phyloP scores from a whole-genome alignment of 2,329 filamentous ascomycete species.

The Trichoderma pleuroti region DNA sequence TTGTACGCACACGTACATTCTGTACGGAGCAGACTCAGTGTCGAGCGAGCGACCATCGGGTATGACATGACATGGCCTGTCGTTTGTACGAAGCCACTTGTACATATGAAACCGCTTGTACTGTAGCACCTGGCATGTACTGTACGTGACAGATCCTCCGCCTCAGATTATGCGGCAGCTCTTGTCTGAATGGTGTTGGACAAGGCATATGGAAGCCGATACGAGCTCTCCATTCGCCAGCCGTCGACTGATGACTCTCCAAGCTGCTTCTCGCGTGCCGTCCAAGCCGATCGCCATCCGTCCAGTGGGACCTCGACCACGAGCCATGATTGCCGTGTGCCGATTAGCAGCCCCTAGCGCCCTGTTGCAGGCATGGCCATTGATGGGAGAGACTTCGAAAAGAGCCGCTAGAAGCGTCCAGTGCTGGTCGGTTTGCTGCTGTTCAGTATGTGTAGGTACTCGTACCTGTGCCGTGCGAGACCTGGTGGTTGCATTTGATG shows the following conservation, averaged over 20 bases:
- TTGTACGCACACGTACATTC: no score
- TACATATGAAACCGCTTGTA: background rate
- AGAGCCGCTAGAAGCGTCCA: slow-evolving; percentile 8
- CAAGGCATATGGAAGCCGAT: background rate
- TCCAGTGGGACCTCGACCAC: background rate
- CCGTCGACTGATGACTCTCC: background rate
- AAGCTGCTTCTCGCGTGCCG: slow-evolving; percentile 9
- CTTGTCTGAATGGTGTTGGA: background rate
- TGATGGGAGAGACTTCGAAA: background rate
- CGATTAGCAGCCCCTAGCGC: slow-evolving; percentile 6
- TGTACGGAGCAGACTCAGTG: background rate
- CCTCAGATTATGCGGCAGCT: background rate
- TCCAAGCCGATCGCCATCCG: slow-evolving; percentile 18
- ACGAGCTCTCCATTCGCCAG: background rate
- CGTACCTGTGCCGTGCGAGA: no score
- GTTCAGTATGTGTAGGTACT: background rate
- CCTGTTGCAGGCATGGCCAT: background rate
- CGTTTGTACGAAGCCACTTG: background rate
- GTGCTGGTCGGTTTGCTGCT: background rate
- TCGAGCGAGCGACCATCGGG: background rate
- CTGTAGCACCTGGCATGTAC: background rate
- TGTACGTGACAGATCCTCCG: background rate
- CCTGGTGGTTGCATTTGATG: background rate
- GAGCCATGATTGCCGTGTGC: slow-evolving; percentile 16
- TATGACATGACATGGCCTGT: background rate